A percentile compares a stretch with the other conserved stretches of the same genome.
Conservation (phyloP, 2,329 filamentous ascomycete species). For the Cladosporium cucumerinum region DNA sequence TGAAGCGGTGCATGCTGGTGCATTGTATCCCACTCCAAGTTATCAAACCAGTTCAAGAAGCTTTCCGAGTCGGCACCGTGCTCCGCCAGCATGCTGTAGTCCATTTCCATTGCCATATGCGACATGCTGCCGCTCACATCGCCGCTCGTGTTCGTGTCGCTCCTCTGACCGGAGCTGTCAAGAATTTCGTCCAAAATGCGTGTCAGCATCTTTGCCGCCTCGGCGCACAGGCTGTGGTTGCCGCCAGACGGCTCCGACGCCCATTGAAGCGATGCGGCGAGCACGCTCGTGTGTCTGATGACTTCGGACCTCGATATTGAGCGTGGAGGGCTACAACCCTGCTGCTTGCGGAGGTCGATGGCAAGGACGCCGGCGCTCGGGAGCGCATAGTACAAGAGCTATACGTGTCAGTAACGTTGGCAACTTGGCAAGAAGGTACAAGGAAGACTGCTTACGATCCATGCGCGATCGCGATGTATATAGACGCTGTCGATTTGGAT, state of each 20-base stretch:
- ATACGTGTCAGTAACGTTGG: background rate
- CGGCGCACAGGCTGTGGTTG: background rate
- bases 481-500: background rate
- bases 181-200: background rate
- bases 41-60: background rate
- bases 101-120: background rate
- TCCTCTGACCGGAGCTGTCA: background rate
- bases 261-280: background rate
- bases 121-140: background rate
- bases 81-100: background rate
- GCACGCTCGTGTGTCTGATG: background rate
- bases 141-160: background rate
- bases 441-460: background rate
- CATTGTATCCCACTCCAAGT: background rate
- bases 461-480: background rate
- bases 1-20: too few relatives aligned
- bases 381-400: background rate
- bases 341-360: background rate
- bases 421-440: background rate
- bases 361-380: background rate
- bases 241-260: background rate
- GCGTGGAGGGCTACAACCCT: background rate
- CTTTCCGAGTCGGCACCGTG: background rate
- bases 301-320: background rate
- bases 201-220: background rate